Evolutionary conservation across 352 stramenopile species (phyloP), one percentile per base, ranked within the genome.

Genomic region (Blastocystis sp.): DNA sequence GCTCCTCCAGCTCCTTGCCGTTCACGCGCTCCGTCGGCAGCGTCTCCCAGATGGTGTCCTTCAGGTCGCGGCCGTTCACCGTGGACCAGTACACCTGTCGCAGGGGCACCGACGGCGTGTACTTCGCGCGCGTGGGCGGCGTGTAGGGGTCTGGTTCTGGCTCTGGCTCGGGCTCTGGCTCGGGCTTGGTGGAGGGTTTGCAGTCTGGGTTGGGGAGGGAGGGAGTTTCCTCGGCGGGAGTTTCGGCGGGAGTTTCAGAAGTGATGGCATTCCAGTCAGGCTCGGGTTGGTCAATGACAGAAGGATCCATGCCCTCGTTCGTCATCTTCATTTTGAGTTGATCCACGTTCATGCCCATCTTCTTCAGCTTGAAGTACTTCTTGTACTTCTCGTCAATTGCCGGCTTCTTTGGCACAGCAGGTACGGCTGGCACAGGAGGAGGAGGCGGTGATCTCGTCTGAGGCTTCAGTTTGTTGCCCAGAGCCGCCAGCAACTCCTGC

Each of bases 261-360:
- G 64, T 23, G 10, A 52, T 0, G 52, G 21, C 17, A 81, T 62
- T 56, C 28, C 48, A 60, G 2, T 81, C 14, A 1, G 48, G 48
- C 23, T 77, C 43, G 4, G 53, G 38, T 2, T 77, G 64, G 3
- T 71, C 64, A 14, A 71, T 60, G 43, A 77, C 4, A 34, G 66
- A 59, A 77, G 66, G 66, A 53, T 77, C 66, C 66, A 94, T 84
- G 5, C 92, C 92, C 17, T 95, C 93, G 0, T 91, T 91, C 81
- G 94, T 91, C 92, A 95, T 95, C 88, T 95, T 94, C 74, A 94
- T 79, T 79, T 94, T 94, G 88, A 95, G 94, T 62, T 95, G 91
- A 23, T 94, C 91, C 17, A 93, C 62, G 0, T 92, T 90, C 92
- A 95, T 94, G 89, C 92, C 90, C 92, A 95, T 93, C 17, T 70